Evolutionary conservation across 306 rosid species (phyloP).

Genomic region (Abrus pulchellus): DNA sequence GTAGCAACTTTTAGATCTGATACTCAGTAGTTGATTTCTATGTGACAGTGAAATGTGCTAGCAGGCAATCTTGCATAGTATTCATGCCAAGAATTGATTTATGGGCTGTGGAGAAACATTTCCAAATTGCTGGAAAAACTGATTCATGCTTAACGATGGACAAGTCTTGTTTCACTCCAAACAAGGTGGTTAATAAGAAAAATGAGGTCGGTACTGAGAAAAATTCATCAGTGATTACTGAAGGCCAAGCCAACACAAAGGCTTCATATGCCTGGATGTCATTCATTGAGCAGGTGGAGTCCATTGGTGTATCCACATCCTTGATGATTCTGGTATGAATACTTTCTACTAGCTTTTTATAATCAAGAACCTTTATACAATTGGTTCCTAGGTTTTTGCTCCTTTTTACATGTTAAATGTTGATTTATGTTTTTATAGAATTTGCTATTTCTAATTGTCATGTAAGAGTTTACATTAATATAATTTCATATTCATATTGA

Average conservation of each 20-base stretch:
- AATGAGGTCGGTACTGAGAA: constrained; percentile 49
- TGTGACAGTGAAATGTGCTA: constrained; percentile 85
- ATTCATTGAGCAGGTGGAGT: constrained; percentile 89
- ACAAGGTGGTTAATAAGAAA: constrained; percentile 54
- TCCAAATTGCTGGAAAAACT: constrained; percentile 57
- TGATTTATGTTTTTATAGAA: constrained; percentile 22
- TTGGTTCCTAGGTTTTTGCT: constrained; percentile 9
- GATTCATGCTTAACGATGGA: constrained; percentile 55
- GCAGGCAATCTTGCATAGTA: constrained; percentile 65
- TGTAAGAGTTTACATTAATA: constrained; percentile 6
- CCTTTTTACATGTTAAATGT: constrained; percentile 17
- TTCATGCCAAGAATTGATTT: constrained; percentile 97
- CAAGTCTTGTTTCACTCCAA: constrained; percentile 42
- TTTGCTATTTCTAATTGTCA: constrained; percentile 24
- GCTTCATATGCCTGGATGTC: constrained; percentile 87
- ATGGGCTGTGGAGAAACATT: constrained; percentile 78
- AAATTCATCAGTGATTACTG: constrained; percentile 52
- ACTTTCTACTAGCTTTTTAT: constrained; percentile 34
- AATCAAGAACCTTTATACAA: constrained; percentile 10
- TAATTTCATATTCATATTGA: neutral
- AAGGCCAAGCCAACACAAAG: constrained; percentile 47
- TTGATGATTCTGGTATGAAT: constrained; percentile 81
- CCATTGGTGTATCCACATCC: constrained; percentile 74
- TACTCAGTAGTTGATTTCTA: constrained; percentile 44
- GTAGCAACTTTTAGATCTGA: constrained; percentile 24